phyloP scores from a whole-genome alignment of 345 rosid species.

The Aurinia saxatilis region DNA sequence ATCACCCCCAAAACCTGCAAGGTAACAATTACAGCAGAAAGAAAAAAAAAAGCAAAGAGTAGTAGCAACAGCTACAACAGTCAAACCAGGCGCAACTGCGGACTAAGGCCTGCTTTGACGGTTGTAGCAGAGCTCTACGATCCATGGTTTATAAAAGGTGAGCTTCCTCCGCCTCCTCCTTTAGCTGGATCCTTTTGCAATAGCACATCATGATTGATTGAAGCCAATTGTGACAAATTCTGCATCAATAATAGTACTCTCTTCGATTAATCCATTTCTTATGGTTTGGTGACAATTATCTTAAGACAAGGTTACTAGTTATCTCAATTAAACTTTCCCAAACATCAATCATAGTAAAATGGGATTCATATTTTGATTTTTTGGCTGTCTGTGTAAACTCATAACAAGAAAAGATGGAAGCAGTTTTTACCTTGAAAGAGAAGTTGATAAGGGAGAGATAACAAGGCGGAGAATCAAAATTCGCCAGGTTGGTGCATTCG shows the following conservation, averaged over 20 bases:
- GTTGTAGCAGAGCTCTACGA: conserved; percentile 26
- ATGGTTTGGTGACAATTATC: neutral
- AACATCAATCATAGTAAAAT: neutral
- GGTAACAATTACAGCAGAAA: conserved; percentile 14
- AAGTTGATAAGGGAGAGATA: conserved; percentile 60
- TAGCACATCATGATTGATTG: conserved; percentile 67
- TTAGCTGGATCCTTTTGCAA: conserved; percentile 58
- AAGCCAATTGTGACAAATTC: conserved; percentile 78
- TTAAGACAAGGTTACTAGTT: neutral
- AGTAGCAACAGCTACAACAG: conserved; percentile 27
- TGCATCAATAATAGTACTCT: conserved; percentile 27
- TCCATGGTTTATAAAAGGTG: conserved; percentile 40
- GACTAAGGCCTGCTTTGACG: conserved; percentile 16
- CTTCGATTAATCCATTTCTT: neutral
- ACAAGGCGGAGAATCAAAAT: conserved; percentile 47
- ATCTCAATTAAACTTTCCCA: neutral
- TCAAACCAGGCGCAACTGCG: conserved; percentile 8
- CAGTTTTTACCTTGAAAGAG: conserved; percentile 62
- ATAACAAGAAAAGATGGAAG: neutral
- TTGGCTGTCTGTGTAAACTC: neutral
- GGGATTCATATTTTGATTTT: neutral
- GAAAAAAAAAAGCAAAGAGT: neutral
- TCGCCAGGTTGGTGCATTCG: conserved; percentile 54
- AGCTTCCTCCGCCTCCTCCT: conserved; percentile 26
- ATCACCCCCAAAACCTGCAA: neutral